These are phyloP conservation scores for Paecilomyces sp. DNA, from an alignment of 2,329 filamentous ascomycete species.

Conservation along the genomic window DNA sequence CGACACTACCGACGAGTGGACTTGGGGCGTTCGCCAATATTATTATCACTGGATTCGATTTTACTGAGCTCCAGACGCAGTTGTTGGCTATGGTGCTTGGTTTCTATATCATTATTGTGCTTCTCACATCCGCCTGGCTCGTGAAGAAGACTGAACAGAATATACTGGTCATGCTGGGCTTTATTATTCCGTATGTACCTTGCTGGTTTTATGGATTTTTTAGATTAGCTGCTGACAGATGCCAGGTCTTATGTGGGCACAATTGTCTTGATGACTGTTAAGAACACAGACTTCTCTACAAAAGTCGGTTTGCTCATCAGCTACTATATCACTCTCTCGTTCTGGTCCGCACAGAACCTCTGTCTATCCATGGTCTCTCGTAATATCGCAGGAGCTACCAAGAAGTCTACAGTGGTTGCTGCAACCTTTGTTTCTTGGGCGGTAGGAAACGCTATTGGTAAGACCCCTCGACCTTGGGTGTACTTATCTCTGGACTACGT, in stretches of 20 bases:
- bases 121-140: conserved; percentile 60
- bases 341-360: conserved; percentile 67
- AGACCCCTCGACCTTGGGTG: conserved; percentile 3
- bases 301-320: conserved; percentile 62
- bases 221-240: not conserved
- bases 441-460: conserved; percentile 59
- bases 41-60: conserved; percentile 64
- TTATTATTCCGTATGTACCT: conserved; percentile 54
- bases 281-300: conserved; percentile 50
- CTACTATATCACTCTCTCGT: conserved; percentile 71
- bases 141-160: conserved; percentile 66
- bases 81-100: conserved; percentile 66
- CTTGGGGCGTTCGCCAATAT: conserved; percentile 68
- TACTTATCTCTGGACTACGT: not conserved
- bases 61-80: conserved; percentile 60
- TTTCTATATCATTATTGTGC: conserved; percentile 63
- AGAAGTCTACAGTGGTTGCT: conserved; percentile 62
- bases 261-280: conserved; percentile 63
- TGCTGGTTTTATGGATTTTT: not conserved
- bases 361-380: conserved; percentile 60
- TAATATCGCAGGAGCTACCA: conserved; percentile 67
- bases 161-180: conserved; percentile 57
- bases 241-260: conserved; percentile 61
- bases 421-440: conserved; percentile 66
- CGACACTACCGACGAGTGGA: conserved; percentile 65